Evolutionary conservation across 768 basidiomycete species (phyloP).

Genomic region (Kwoniella sp.): DNA sequence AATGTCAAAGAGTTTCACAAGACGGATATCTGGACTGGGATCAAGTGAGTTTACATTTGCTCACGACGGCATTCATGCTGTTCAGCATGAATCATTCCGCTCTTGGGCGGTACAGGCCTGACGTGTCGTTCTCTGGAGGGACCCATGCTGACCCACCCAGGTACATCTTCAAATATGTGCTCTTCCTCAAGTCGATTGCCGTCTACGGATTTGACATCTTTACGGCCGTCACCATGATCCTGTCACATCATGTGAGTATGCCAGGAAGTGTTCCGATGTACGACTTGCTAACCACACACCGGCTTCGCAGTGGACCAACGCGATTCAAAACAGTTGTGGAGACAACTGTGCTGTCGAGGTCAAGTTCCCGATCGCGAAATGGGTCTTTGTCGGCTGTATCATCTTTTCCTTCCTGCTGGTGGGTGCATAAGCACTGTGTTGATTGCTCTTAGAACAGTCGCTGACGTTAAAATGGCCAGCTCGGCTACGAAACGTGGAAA

Average conservation of each 20-base stretch:
- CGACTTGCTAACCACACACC: not conserved
- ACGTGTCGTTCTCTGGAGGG: no score
- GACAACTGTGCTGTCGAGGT: slow-evolving; percentile 71
- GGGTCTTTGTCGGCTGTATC: slow-evolving; percentile 97
- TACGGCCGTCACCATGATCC: slow-evolving; percentile 93
- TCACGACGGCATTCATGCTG: not conserved
- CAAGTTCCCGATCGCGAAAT: slow-evolving; percentile 82
- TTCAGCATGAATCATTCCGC: no score
- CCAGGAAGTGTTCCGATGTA: not conserved
- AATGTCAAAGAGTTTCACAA: slow-evolving; percentile 88
- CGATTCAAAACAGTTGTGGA: slow-evolving; percentile 75
- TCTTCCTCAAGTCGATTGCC: slow-evolving; percentile 90
- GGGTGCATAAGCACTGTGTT: slow-evolving; percentile 45
- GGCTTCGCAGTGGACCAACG: slow-evolving; percentile 66
- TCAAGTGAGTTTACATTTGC: slow-evolving; percentile 60
- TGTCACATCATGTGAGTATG: slow-evolving; percentile 59
- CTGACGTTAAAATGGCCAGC: slow-evolving; percentile 52
- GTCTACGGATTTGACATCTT: slow-evolving; percentile 98
- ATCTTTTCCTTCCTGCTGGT: slow-evolving; percentile 95
- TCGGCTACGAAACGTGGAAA: slow-evolving; percentile 88
- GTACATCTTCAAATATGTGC: slow-evolving; percentile 87
- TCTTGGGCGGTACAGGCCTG: no score
- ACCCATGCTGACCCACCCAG: slow-evolving; percentile 53
- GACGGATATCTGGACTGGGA: slow-evolving; percentile 76
- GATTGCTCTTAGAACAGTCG: no score